Evolutionary conservation across 1,284 basidiomycete species (phyloP).

Genomic region (Inonotus hispidus): DNA sequence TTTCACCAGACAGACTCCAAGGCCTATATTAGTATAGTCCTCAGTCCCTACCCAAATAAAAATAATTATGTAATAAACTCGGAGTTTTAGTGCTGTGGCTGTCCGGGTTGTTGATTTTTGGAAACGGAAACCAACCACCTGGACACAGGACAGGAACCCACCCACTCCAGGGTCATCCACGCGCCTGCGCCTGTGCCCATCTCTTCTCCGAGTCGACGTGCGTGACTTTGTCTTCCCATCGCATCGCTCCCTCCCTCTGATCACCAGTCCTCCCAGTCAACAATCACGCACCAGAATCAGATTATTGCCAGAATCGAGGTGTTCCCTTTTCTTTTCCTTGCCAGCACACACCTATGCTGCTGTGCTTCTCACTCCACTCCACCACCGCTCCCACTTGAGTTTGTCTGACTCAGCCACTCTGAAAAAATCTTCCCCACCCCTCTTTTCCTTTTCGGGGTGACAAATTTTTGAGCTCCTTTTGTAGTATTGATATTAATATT

Average conservation of each 20-base stretch:
- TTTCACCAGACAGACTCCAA: neutral
- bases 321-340: neutral
- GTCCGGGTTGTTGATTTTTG: neutral
- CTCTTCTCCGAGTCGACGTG: too few species aligned
- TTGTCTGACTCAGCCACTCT: neutral
- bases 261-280: neutral
- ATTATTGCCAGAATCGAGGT: neutral
- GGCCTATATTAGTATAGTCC: neutral
- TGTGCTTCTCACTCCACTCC: neutral
- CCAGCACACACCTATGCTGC: neutral
- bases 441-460: neutral
- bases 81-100: too few species aligned
- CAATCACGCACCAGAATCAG: neutral
- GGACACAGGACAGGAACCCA: too few species aligned
- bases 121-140: too few species aligned
- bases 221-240: too few species aligned
- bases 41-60: neutral
- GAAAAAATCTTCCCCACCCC: neutral
- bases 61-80: neutral
- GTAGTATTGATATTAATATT: neutral
- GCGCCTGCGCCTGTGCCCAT: too few species aligned
- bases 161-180: too few species aligned
- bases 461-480: neutral
- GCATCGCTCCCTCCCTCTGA: too few species aligned
- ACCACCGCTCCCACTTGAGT: neutral